Evolutionary conservation across 805 yeast genomes (phyloP).

Genomic region (Candida nitratophila): DNA sequence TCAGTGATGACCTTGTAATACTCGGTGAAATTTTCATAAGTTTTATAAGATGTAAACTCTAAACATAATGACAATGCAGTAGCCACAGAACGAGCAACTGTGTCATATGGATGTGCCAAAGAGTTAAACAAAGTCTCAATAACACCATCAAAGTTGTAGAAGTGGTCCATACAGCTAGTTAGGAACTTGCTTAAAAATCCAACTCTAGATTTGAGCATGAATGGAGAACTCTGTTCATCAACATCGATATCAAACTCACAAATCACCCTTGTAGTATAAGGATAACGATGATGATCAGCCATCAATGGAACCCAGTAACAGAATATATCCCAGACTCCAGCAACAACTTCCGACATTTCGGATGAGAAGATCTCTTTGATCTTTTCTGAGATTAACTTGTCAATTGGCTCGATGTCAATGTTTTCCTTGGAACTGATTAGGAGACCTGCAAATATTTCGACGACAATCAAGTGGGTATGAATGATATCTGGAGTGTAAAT

Average conservation of each 20-base stretch:
- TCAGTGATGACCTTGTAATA: neutral
- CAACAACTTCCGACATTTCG: slow-evolving; percentile 68
- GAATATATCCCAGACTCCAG: slow-evolving; percentile 67
- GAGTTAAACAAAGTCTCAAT: slow-evolving; percentile 38
- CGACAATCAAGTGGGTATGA: slow-evolving; percentile 64
- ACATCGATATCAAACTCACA: slow-evolving; percentile 39
- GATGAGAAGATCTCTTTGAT: slow-evolving; percentile 39
- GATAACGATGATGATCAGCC: slow-evolving; percentile 61
- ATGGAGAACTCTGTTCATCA: slow-evolving; percentile 49
- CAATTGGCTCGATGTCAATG: slow-evolving; percentile 30
- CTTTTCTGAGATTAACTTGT: slow-evolving; percentile 37
- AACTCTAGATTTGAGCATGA: slow-evolving; percentile 56
- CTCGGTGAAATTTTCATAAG: slow-evolving; percentile 22
- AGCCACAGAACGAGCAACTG: slow-evolving; percentile 65
- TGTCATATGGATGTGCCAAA: slow-evolving; percentile 62
- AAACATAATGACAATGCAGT: slow-evolving; percentile 39
- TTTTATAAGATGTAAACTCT: slow-evolving; percentile 10
- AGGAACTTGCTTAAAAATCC: slow-evolving; percentile 41
- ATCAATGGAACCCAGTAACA: slow-evolving; percentile 68
- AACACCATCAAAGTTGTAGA: slow-evolving; percentile 39
- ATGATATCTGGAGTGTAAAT: slow-evolving; percentile 62
- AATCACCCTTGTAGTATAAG: slow-evolving; percentile 39
- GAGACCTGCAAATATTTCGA: slow-evolving; percentile 66
- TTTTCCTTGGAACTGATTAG: slow-evolving; percentile 42
- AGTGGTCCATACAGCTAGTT: slow-evolving; percentile 26